These are phyloP conservation scores for Pseudogymnoascus sp. DNA, from an alignment of 2,329 filamentous ascomycete genomes.

Conservation along the genomic window DNA sequence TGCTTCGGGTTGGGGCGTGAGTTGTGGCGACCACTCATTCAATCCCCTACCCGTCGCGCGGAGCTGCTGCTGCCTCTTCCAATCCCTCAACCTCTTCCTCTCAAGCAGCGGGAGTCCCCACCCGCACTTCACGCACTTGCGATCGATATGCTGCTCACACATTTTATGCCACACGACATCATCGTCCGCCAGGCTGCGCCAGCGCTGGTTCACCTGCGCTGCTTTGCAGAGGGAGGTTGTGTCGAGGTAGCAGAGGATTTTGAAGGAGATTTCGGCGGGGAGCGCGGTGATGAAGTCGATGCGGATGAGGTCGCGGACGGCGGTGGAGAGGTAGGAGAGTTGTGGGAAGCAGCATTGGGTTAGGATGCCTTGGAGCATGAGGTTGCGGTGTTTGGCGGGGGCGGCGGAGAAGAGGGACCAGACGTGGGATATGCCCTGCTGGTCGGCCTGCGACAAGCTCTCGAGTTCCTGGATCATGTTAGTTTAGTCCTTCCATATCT, in stretches of 20 bases:
- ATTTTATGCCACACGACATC: conserved; percentile 97
- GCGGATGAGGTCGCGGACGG: conserved; percentile 88
- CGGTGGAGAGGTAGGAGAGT: conserved; percentile 82
- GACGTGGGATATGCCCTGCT: conserved; percentile 92
- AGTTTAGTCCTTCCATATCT: background rate
- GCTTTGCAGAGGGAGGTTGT: conserved; percentile 93
- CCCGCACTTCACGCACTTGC: conserved; percentile 90
- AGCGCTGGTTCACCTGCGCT: conserved; percentile 82
- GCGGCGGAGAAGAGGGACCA: conserved; percentile 98
- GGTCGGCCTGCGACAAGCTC: conserved; percentile 71
- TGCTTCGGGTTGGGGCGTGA: conserved; percentile 40
- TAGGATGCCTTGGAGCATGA: conserved; percentile 95
- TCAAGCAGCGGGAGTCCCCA: conserved; percentile 90
- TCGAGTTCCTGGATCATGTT: conserved; percentile 60
- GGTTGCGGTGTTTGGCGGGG: conserved; percentile 82
- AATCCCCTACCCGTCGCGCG: conserved; percentile 52
- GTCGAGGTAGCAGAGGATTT: conserved; percentile 87
- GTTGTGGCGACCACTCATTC: conserved; percentile 44
- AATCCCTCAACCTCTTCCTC: conserved; percentile 75
- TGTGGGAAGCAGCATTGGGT: conserved; percentile 97
- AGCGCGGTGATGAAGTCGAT: conserved; percentile 92
- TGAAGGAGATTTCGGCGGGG: conserved; percentile 84
- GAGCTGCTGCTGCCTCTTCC: conserved; percentile 76
- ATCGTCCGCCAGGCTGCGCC: conserved; percentile 87
- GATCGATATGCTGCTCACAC: conserved; percentile 94